Evolutionary conservation across 257 asterid genomes (phyloP), one percentile per base, ranked within the genome.

Genomic region (Cinchona pubescens): DNA sequence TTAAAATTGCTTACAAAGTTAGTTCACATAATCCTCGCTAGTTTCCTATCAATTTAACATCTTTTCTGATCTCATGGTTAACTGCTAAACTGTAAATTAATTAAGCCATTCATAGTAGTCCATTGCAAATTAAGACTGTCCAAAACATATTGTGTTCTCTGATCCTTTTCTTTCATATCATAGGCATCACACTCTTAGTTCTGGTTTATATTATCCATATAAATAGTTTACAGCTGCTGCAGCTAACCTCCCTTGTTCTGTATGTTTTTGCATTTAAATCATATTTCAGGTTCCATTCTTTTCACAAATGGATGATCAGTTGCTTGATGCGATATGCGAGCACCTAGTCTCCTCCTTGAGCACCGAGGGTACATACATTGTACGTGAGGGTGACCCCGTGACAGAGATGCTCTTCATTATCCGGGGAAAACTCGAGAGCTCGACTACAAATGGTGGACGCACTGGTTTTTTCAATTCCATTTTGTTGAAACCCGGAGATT

Each of bases 381-480:
- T 90, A 7, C 97, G 98, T n/a, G 98, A 93, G 82, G 98, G 98
- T 7, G 98, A 93, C 82, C 98, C 98, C 0, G 92, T 93, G 16
- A 79, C 92, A 0, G 98, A 93, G 76, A 93, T 93, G 98, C 96
- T 91, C 75, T 93, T 93, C 87, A 86, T 93, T 35, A 93, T 93
- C 82, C 75, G 98, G 58, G 98, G 98, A 12, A 86, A 89, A 56
- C 97, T 93, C 1, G 98, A 93, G 85, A 93, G 98, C 70, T 90
- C 88, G 19, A 93, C 96, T 1, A 93, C 98, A 4, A 93, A 93
- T 35, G 98, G 98, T 11, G 98, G 98, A 3, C 88, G 98, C 21
- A 88, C 94, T 0, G 98, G 98, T 64, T 93, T 93, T 84, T 91
- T 93, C 82, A 88, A 91, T 71, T 83, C 96, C 81, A 93, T 91